Percentiles rank a stretch among this genome's conserved stretches.
Evolutionary conservation across 192 early-diverging fungal species (phyloP).

Genomic region (Gaertneriomyces semiglobifer): DNA sequence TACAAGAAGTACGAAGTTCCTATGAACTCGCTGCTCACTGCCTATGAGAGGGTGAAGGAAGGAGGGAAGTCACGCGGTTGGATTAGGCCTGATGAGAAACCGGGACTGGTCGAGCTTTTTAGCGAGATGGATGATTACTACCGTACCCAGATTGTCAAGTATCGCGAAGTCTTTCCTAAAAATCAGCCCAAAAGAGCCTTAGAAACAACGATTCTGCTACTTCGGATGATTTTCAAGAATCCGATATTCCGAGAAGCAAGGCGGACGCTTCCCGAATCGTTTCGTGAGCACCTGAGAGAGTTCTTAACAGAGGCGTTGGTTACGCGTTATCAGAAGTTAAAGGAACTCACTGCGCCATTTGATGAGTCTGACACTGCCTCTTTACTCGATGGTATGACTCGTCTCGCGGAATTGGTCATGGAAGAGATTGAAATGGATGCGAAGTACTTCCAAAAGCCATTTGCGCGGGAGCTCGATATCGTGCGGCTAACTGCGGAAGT

Average conservation of each 20-base stretch:
- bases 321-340: constrained; percentile 43
- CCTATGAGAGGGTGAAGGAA: constrained; percentile 43
- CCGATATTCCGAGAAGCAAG: constrained; percentile 44
- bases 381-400: constrained; percentile 46
- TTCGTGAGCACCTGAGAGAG: constrained; percentile 40
- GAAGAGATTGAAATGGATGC: constrained; percentile 55
- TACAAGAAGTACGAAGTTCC: constrained; percentile 48
- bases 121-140: constrained; percentile 51
- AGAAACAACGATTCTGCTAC: constrained; percentile 48
- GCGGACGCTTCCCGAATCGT: constrained; percentile 41
- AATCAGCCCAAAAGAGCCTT: constrained; percentile 47
- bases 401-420: constrained; percentile 47
- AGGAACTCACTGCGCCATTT: constrained; percentile 46
- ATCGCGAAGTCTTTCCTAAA: constrained; percentile 57
- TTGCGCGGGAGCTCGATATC: constrained; percentile 49
- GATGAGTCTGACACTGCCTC: constrained; percentile 49
- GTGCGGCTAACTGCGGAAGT: constrained; percentile 46
- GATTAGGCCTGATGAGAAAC: constrained; percentile 30
- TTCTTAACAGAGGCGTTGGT: constrained; percentile 41
- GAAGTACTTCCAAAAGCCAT: constrained; percentile 49
- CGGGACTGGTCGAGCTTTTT: constrained; percentile 40
- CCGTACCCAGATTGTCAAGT: constrained; percentile 48
- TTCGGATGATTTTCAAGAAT: constrained; percentile 51
- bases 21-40: constrained; percentile 36
- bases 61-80: constrained; percentile 41